These are phyloP conservation scores for Penicillium paradoxum DNA, from an alignment of 495 filamentous ascomycete species.

Conservation along the genomic window DNA sequence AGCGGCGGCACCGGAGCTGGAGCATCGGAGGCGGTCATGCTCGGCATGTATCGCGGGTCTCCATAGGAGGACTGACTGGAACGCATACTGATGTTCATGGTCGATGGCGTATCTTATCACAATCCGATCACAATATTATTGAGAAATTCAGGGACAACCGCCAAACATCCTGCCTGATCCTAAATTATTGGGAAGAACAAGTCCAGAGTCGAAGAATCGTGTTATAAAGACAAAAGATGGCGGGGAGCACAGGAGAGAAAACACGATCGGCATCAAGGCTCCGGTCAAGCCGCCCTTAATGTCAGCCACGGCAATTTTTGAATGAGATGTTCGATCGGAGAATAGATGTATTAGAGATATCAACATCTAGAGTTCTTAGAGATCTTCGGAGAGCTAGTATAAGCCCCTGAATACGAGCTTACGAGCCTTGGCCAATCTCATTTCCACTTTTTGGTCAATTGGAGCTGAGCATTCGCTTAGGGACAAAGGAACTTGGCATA, in stretches of 20 bases:
- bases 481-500: neutral
- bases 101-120: conserved; percentile 19
- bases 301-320: conserved; percentile 18
- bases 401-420: neutral
- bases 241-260: conserved; percentile 20
- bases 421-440: neutral
- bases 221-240: conserved; percentile 18
- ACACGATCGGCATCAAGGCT: conserved; percentile 17
- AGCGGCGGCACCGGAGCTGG: conserved; percentile 27
- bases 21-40: conserved; percentile 33
- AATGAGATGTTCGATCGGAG: neutral
- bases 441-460: neutral
- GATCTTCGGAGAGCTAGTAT: neutral
- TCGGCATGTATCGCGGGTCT: conserved; percentile 42
- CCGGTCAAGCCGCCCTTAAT: neutral
- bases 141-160: conserved; percentile 14
- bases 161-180: conserved; percentile 13
- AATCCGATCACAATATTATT: conserved; percentile 2
- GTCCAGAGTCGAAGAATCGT: neutral
- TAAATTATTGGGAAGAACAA: neutral
- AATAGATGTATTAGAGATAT: neutral
- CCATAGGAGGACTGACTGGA: conserved; percentile 46
- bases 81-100: conserved; percentile 44
- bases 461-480: neutral
- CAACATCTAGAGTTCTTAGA: neutral